phyloP scores from a whole-genome alignment of 345 rosid genomes.

The Dimocarpus longan region DNA sequence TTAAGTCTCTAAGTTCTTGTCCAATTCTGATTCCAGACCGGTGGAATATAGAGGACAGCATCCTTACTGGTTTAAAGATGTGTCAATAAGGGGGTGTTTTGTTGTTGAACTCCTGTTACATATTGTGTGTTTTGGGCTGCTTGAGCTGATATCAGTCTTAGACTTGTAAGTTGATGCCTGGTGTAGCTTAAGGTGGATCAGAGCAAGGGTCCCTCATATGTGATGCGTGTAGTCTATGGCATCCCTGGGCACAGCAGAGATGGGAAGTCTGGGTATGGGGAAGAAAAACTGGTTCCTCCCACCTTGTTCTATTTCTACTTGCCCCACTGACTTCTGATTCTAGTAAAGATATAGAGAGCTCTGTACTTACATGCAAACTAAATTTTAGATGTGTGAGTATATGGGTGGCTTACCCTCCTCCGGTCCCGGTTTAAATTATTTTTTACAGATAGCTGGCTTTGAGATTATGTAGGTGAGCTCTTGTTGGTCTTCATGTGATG shows the following conservation, averaged over 20 bases:
- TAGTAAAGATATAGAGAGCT: not conserved
- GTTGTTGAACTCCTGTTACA: not conserved
- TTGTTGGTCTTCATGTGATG: not conserved
- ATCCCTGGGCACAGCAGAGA: not conserved
- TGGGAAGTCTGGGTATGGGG: not conserved
- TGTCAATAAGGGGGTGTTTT: not conserved
- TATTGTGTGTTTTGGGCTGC: not conserved
- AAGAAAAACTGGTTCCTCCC: not conserved
- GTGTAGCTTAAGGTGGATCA: not conserved
- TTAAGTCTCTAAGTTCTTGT: not conserved
- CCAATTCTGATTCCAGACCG: not conserved
- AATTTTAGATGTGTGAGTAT: not conserved
- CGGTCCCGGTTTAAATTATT: not conserved
- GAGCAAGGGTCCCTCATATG: not conserved
- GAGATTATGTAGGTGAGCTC: not conserved
- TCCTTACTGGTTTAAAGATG: not conserved
- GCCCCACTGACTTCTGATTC: not conserved
- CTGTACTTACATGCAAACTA: not conserved
- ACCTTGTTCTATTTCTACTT: too few relatives aligned
- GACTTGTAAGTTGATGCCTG: conserved; percentile 4
- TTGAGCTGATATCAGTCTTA: not conserved
- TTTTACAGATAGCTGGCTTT: not conserved
- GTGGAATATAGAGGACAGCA: not conserved
- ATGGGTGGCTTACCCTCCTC: not conserved
- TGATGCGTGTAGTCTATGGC: not conserved